Conservation (phyloP, 2,329 filamentous ascomycete genomes). For the Penicillium sp. region DNA sequence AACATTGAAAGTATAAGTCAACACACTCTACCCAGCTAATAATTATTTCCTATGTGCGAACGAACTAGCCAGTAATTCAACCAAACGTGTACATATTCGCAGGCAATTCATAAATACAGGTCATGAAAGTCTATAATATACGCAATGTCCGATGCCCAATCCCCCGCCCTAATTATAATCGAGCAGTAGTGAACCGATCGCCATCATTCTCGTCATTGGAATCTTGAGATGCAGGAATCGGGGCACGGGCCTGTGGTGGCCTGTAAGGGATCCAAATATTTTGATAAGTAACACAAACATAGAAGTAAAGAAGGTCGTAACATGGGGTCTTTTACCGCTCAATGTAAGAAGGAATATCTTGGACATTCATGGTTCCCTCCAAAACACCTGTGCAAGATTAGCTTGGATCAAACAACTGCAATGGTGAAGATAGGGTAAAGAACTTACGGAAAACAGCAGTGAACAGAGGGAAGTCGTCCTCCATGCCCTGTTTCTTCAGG, state of each 20-base stretch:
- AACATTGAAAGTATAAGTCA: too few species aligned
- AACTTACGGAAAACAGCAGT: conserved; percentile 72
- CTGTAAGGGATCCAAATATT: conserved; percentile 16
- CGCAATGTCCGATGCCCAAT: conserved; percentile 9
- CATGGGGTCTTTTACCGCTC: conserved; percentile 40
- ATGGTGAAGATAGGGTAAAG: neutral
- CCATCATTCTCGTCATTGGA: conserved; percentile 17
- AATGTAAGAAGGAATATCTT: conserved; percentile 75
- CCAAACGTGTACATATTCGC: conserved; percentile 2
- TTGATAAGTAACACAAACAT: conserved; percentile 24
- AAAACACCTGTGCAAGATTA: conserved; percentile 60
- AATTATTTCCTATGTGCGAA: neutral
- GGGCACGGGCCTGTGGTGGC: conserved; percentile 19
- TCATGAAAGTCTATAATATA: conserved; percentile 24
- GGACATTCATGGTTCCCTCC: conserved; percentile 70
- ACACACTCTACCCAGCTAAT: too few species aligned
- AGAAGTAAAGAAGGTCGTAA: conserved; percentile 1
- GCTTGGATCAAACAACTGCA: conserved; percentile 15
- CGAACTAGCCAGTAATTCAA: neutral
- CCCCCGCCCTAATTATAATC: conserved; percentile 18
- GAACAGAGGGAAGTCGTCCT: conserved; percentile 86
- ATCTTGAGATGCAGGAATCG: conserved; percentile 14
- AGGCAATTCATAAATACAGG: conserved; percentile 19
- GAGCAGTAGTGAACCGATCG: conserved; percentile 18
- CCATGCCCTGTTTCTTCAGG: conserved; percentile 72